Conservation (phyloP, 2,329 filamentous ascomycete species). For the Nectriaceae sp. region DNA sequence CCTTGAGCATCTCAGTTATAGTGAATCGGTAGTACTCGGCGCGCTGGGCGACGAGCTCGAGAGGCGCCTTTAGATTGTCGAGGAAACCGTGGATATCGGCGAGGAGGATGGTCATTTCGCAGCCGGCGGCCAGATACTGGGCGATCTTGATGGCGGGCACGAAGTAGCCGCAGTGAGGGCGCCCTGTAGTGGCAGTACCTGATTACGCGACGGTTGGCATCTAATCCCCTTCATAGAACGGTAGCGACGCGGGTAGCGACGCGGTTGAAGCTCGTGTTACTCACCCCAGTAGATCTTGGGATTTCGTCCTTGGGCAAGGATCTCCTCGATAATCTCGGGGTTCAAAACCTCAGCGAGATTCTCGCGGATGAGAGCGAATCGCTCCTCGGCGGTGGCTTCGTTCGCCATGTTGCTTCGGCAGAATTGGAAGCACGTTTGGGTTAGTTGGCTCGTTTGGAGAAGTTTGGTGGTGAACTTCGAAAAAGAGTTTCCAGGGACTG, state of each 20-base stretch:
- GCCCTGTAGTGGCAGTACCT: slow-evolving; percentile 82
- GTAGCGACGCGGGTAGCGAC: too few relatives aligned
- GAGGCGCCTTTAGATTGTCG: slow-evolving; percentile 81
- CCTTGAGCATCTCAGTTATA: slow-evolving; percentile 73
- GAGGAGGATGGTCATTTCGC: slow-evolving; percentile 77
- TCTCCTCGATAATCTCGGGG: slow-evolving; percentile 76
- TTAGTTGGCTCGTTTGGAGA: too few relatives aligned
- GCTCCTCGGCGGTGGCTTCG: slow-evolving; percentile 43
- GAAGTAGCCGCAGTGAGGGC: slow-evolving; percentile 88
- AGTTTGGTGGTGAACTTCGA: too few relatives aligned
- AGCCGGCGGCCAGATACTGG: slow-evolving; percentile 81
- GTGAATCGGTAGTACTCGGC: slow-evolving; percentile 80
- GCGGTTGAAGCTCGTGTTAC: neutral
- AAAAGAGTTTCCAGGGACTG: too few relatives aligned
- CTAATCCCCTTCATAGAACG: neutral
- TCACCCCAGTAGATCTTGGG: slow-evolving; percentile 83
- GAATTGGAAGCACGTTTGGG: too few relatives aligned
- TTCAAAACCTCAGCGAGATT: slow-evolving; percentile 84
- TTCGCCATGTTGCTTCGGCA: neutral
- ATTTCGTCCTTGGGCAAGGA: slow-evolving; percentile 69
- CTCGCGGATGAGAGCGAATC: slow-evolving; percentile 73
- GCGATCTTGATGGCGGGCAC: slow-evolving; percentile 88
- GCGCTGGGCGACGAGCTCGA: slow-evolving; percentile 82
- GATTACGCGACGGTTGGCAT: slow-evolving; percentile 2
- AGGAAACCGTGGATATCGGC: slow-evolving; percentile 77